Base-by-base conservation (phyloP, 331 rosid species). In the Erythrophleum ivorense region DNA sequence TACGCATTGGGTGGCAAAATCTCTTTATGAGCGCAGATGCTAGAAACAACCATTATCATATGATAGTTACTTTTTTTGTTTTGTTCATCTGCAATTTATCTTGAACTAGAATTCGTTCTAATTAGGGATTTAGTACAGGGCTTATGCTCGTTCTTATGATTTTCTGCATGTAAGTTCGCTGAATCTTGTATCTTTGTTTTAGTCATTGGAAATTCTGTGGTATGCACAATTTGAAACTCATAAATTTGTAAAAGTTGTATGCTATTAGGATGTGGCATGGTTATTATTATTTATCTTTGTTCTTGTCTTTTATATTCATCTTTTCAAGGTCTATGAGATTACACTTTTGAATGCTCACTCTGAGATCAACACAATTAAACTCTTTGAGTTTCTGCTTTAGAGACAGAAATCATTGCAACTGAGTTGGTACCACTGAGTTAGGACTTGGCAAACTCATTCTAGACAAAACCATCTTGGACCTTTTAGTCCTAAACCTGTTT, bases 31-130 rank as follows among this genome's bases (percentile, higher is more conserved):
- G 13, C 16, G 3, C 36, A 10, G 8, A 43, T 41, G 54, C 34
- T 68, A 10, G 54, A n/a, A n/a, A 41, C 10, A 19, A 57, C 18
- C 29, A 19, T 38, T 11, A 14, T 38, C 21, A 9, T 54, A 13
- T 78, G 13, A 40, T 40, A 9, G 53, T 40, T 66, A 53, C 11
- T 66, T 31, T 62, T 13, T 45, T 24, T 24, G 6, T 62, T 36
- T 66, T 34, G 2, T 80, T 60, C 53, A 43, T 8, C 31, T 82
- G 77, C 77, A 55, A 49, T 55, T 64, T 19, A 53, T 46, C 34
- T 40, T 2, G 31, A 7, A 43, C 29, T 24, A 24, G 1, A 24
- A 24, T 24, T 24, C 29, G 29, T 24, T 24, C 29, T 24, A 24
- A 24, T 24, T 24, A 24, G 29, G 29, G 29, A 24, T 34, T 53